Base-by-base conservation (phyloP, 2,329 filamentous ascomycete species). In the Penicillium rolfsii region DNA sequence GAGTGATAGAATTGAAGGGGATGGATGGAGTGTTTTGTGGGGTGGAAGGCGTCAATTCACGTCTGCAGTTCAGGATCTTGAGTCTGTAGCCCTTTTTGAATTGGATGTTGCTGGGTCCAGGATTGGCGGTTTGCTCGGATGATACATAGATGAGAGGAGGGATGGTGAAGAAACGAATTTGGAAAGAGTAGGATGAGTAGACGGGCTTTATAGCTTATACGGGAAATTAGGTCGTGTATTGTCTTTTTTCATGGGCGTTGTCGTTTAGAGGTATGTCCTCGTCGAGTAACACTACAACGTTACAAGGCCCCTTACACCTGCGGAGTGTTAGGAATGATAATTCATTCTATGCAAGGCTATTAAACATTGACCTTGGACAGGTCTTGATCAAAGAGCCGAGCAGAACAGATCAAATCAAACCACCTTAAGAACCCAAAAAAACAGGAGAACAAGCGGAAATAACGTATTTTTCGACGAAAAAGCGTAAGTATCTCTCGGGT, bases 101-200 rank as follows among this genome's bases (percentile, higher is more conserved):
- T 77, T 77, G 7, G 75, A 74, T 0, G 67, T 69, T 14, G 71
- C 70, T 1, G 74, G 73, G 35, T 76, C 69, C 7, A 77, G 70
- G 16, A 75, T 77, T 6, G 69, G 9, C 11, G 4, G 9, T 19
- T 9, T 22, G 35, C 2, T 36, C 16, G 35, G 35, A 36, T 7
- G 16, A 4, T 41, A 41, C 22, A 41, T 41, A 41, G 38, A n/a
- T 8, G 4, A 3, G 38, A 9, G 8, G 6, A 41, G n/a, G 38
- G 7, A 22, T 22, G 38, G 38, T n/a, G n/a, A 41, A 41, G 38
- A 41, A 11, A 8, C 6, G 38, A 41, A 41, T n/a, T 22, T 41
- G 38, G n/a, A 19, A 41, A 8, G n/a, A 41, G 38, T n/a, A 41
- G 3, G 16, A n/a, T 41, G 38, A 3, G 38, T 19, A n/a, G 16